phyloP scores from a whole-genome alignment of 805 yeast species.

The Pichia paraexigua region DNA sequence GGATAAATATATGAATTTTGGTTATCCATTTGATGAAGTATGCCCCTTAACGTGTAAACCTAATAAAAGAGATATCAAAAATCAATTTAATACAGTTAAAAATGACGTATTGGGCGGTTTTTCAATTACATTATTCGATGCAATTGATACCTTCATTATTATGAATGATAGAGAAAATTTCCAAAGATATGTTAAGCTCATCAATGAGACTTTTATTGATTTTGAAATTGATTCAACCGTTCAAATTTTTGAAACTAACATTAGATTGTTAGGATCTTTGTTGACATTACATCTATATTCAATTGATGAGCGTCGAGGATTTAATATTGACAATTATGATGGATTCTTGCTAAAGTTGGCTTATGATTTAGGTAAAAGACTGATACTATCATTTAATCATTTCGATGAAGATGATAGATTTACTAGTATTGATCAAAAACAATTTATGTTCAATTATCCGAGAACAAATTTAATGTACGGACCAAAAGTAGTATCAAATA shows the following conservation, averaged over 20 bases:
- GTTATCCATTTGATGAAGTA: constrained; percentile 78
- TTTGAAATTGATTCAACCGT: constrained; percentile 64
- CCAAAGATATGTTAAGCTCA: constrained; percentile 34
- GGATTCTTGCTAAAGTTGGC: constrained; percentile 71
- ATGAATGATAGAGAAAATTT: constrained; percentile 57
- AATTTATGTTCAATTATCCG: constrained; percentile 57
- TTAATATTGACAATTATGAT: constrained; percentile 41
- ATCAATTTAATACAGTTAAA: constrained; percentile 46
- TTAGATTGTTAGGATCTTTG: constrained; percentile 76
- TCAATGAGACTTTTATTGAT: constrained; percentile 29
- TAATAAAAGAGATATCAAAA: constrained; percentile 51
- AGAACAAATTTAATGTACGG: constrained; percentile 63
- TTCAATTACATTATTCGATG: constrained; percentile 70
- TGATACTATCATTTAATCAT: constrained; percentile 62
- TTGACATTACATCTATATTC: constrained; percentile 73
- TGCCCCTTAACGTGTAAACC: constrained; percentile 66
- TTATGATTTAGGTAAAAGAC: constrained; percentile 61
- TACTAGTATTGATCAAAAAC: not conserved
- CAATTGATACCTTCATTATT: constrained; percentile 70
- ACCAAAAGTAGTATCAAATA: constrained; percentile 34
- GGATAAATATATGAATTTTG: constrained; percentile 57
- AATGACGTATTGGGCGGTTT: constrained; percentile 86
- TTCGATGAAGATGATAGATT: constrained; percentile 28
- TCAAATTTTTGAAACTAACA: constrained; percentile 83
- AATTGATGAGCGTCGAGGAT: constrained; percentile 38